These are phyloP conservation scores for Piper longum DNA, from an alignment of 164 flowering plant genomes.

Conservation along the genomic window DNA sequence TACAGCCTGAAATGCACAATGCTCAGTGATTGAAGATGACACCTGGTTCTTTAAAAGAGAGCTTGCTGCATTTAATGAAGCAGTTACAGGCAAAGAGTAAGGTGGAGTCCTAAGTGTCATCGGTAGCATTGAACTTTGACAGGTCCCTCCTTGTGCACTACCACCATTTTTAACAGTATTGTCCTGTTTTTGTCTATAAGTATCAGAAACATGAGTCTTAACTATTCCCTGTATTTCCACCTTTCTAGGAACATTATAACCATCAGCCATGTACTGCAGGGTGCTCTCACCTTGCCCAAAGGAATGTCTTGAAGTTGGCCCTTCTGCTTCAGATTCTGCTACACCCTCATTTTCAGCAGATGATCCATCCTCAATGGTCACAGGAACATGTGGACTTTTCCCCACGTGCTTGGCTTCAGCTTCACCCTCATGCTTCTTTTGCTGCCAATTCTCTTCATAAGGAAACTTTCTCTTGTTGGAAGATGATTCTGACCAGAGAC, in stretches of 20 bases:
- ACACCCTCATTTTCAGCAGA: conserved; percentile 87
- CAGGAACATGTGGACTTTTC: conserved; percentile 46
- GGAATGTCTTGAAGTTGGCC: conserved; percentile 42
- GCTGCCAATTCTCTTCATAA: conserved; percentile 37
- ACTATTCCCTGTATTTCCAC: conserved; percentile 29
- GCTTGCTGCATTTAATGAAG: conserved; percentile 19
- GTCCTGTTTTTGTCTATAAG: conserved; percentile 30
- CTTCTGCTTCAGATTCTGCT: conserved; percentile 78
- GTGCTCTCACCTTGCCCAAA: conserved; percentile 34
- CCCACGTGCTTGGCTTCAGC: conserved; percentile 6
- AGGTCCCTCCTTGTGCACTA: conserved; percentile 22
- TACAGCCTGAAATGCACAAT: conserved; percentile 21
- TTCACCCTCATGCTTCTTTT: conserved; percentile 57
- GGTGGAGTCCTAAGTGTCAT: conserved; percentile 22
- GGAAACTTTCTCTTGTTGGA: conserved; percentile 45
- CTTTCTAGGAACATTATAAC: conserved; percentile 17
- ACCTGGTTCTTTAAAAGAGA: conserved; percentile 29
- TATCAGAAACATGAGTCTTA: conserved; percentile 22
- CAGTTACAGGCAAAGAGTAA: conserved; percentile 29
- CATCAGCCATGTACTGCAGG: conserved; percentile 21
- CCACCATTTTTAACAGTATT: conserved; percentile 24
- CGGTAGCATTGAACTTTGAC: conserved; percentile 29
- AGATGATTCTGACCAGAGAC: conserved; percentile 22
- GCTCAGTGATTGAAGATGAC: conserved; percentile 33
- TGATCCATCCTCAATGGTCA: conserved; percentile 71